Conservation (phyloP, 768 basidiomycete genomes). For the Dacryopinax primogenitus region DNA sequence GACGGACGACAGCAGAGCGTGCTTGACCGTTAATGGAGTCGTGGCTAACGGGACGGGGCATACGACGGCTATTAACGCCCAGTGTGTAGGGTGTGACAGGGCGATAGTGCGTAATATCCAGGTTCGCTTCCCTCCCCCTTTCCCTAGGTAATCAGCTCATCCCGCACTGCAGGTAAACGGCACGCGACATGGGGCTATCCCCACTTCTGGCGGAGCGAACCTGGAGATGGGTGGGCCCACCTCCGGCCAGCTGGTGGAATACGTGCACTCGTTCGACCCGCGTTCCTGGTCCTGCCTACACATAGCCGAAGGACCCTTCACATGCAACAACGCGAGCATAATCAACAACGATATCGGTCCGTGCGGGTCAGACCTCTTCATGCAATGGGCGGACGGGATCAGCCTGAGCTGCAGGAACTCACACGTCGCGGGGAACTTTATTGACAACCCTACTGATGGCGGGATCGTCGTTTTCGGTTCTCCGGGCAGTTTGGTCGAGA, state of each 20-base stretch:
- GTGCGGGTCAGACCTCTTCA: slow-evolving; percentile 49
- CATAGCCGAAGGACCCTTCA: slow-evolving; percentile 51
- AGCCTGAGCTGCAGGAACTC: slow-evolving; percentile 55
- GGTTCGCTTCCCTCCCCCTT: slow-evolving; percentile 18
- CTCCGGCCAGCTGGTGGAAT: slow-evolving; percentile 58
- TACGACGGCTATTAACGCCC: slow-evolving; percentile 59
- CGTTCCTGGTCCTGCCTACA: slow-evolving; percentile 78
- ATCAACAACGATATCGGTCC: slow-evolving; percentile 79
- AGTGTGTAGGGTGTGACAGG: slow-evolving; percentile 45
- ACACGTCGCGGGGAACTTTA: slow-evolving; percentile 51
- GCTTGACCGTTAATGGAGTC: slow-evolving; percentile 54
- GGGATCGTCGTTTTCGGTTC: slow-evolving; percentile 68
- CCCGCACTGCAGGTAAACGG: slow-evolving; percentile 53
- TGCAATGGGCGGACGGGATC: slow-evolving; percentile 75
- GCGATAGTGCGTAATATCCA: slow-evolving; percentile 60
- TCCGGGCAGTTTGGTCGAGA: slow-evolving; percentile 57
- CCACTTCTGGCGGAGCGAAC: slow-evolving; percentile 53
- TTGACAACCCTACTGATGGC: slow-evolving; percentile 64
- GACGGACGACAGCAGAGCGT: slow-evolving; percentile 50
- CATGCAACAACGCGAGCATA: slow-evolving; percentile 50
- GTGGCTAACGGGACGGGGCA: slow-evolving; percentile 51
- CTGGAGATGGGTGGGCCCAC: slow-evolving; percentile 78
- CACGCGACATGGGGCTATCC: slow-evolving; percentile 41
- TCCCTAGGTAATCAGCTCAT: background rate
- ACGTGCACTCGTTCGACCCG: slow-evolving; percentile 62